A percentile compares a stretch with the other conserved stretches of the same genome.
phyloP scores from a whole-genome alignment of 2,329 filamentous ascomycete genomes.

The Alternaria burnsii region DNA sequence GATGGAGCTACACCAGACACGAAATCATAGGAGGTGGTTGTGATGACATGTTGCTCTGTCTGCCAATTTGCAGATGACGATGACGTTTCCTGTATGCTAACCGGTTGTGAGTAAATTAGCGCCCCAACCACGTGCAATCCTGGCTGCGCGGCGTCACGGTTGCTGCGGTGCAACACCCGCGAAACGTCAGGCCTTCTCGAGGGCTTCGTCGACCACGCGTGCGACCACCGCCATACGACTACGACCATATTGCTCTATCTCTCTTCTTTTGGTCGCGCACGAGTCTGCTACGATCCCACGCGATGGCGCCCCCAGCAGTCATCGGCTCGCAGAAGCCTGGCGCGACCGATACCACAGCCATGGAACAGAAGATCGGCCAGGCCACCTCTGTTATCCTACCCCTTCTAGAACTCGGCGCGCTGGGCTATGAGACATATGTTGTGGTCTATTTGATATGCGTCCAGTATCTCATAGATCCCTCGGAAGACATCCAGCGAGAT shows the following conservation, averaged over 20 bases:
- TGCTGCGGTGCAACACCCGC: constrained; percentile 7
- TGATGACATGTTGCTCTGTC: neutral
- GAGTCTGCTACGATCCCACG: neutral
- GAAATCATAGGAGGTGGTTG: neutral
- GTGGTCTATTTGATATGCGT: constrained; percentile 69
- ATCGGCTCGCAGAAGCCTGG: constrained; percentile 34
- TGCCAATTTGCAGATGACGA: neutral
- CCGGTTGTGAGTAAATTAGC: neutral
- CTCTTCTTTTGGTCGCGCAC: neutral
- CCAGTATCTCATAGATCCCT: constrained; percentile 71
- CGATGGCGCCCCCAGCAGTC: constrained; percentile 33
- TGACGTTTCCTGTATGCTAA: neutral
- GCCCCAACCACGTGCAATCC: neutral
- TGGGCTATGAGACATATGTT: constrained; percentile 76
- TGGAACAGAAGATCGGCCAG: constrained; percentile 57
- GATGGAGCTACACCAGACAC: neutral
- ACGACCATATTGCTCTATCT: neutral
- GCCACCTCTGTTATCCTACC: constrained; percentile 74
- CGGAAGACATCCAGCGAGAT: constrained; percentile 30
- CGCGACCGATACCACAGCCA: constrained; percentile 29
- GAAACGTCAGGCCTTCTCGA: constrained; percentile 9
- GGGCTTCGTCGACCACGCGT: constrained; percentile 8
- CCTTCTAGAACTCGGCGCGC: constrained; percentile 69
- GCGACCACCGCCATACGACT: neutral
- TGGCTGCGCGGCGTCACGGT: constrained; percentile 7